phyloP scores from a whole-genome alignment of 2,329 filamentous ascomycete genomes.

The Plenodomus tracheiphilus region DNA sequence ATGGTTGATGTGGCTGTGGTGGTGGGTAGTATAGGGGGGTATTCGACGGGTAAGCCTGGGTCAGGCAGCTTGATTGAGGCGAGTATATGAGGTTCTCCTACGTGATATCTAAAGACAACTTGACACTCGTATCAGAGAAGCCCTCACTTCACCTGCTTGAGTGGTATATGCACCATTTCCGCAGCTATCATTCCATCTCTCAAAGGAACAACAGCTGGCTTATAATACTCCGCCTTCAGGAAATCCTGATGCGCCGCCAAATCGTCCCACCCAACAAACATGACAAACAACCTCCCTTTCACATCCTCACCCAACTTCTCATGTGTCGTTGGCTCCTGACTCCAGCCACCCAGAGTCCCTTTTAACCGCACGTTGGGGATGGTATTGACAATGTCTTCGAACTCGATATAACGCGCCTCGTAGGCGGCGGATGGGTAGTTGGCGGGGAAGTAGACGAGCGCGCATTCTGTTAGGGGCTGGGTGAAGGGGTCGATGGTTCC shows the following conservation, averaged over 20 bases:
- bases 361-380: conserved; percentile 28
- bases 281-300: conserved; percentile 45
- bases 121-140: too few species aligned
- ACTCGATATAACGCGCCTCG: conserved; percentile 41
- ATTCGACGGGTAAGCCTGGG: too few species aligned
- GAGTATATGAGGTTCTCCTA: too few species aligned
- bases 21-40: too few species aligned
- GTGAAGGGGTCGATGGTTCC: conserved; percentile 33
- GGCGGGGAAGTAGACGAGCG: conserved; percentile 49
- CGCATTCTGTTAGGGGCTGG: conserved; percentile 56
- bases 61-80: too few species aligned
- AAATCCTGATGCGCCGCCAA: conserved; percentile 55
- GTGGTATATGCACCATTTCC: conserved; percentile 46
- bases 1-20: too few species aligned
- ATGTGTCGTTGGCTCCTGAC: conserved; percentile 31
- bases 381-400: conserved; percentile 41
- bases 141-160: conserved; percentile 13
- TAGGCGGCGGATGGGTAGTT: conserved; percentile 27
- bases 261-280: conserved; percentile 57
- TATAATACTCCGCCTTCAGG: conserved; percentile 51
- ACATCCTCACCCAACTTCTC: conserved; percentile 23
- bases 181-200: conserved; percentile 48
- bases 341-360: conserved; percentile 42
- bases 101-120: too few species aligned
- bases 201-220: conserved; percentile 46